phyloP scores from a whole-genome alignment of 805 yeast species.

The Komagataella phaffii region DNA sequence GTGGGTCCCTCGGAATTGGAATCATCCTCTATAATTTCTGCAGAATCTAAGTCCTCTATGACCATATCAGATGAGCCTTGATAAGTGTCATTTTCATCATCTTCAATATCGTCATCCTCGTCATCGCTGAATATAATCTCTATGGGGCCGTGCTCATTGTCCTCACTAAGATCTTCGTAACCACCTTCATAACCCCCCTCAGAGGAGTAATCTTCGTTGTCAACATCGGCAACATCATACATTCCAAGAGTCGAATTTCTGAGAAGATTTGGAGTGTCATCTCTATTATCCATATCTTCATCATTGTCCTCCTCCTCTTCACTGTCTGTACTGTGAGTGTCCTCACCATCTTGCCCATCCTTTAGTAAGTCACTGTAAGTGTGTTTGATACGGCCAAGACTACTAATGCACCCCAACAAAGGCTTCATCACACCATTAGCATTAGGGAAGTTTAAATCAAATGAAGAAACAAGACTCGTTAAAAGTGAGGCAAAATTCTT shows the following conservation, averaged over 20 bases:
- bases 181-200: conserved; percentile 17
- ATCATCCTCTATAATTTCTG: not conserved
- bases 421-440: conserved; percentile 45
- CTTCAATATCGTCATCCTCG: conserved; percentile 8
- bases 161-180: conserved; percentile 16
- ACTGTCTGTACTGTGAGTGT: conserved; percentile 18
- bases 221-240: conserved; percentile 74
- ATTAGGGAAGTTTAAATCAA: conserved; percentile 66
- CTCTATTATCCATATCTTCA: conserved; percentile 36
- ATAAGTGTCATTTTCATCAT: conserved; percentile 5
- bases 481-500: conserved; percentile 45
- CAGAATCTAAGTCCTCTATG: not conserved
- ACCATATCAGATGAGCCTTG: conserved; percentile 2
- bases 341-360: conserved; percentile 12
- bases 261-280: conserved; percentile 74
- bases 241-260: conserved; percentile 86
- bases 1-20: not conserved
- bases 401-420: conserved; percentile 44
- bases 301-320: conserved; percentile 45
- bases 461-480: conserved; percentile 42
- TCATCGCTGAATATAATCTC: conserved; percentile 12
- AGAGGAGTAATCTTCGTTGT: conserved; percentile 31
- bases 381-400: conserved; percentile 41
- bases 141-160: conserved; percentile 18
- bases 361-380: conserved; percentile 46